phyloP scores from a whole-genome alignment of 176 grass and related monocot genomes.

The Ampelocalamus luodianensis region DNA sequence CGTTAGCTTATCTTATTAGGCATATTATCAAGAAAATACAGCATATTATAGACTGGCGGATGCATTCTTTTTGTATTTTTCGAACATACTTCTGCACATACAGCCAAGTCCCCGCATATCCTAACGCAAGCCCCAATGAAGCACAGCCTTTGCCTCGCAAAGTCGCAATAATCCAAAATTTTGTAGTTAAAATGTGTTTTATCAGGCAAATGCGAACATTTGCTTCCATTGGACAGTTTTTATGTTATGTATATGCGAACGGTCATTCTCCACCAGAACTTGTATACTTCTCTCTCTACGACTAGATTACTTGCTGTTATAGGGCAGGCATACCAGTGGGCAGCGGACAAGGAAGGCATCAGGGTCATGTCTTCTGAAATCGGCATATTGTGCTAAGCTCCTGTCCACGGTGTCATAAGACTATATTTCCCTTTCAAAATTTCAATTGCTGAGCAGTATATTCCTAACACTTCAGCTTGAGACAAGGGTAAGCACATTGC shows the following conservation, averaged over 20 bases:
- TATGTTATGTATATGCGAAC: not conserved
- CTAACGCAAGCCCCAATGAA: not conserved
- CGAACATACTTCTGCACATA: no score
- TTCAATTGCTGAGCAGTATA: not conserved
- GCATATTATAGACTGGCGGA: not conserved
- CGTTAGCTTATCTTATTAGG: conserved; percentile 25
- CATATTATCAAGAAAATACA: conserved; percentile 33
- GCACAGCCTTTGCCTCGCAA: no score
- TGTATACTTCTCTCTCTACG: not conserved
- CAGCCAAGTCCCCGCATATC: not conserved
- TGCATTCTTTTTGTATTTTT: not conserved
- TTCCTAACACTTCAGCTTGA: not conserved
- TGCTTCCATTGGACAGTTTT: not conserved
- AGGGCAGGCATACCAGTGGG: not conserved
- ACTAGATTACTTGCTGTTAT: not conserved
- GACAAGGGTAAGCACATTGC: not conserved
- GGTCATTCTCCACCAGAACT: not conserved
- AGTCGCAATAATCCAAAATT: not conserved
- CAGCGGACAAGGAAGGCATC: not conserved
- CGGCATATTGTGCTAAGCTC: not conserved
- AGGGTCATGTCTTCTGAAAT: not conserved
- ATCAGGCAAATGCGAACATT: not conserved
- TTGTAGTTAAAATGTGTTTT: not conserved
- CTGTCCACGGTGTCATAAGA: not conserved
- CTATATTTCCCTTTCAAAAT: not conserved